Percentiles rank a stretch among this genome's conserved stretches.
phyloP scores from a whole-genome alignment of 2,329 filamentous ascomycete species.

The Venturia carpophila region DNA sequence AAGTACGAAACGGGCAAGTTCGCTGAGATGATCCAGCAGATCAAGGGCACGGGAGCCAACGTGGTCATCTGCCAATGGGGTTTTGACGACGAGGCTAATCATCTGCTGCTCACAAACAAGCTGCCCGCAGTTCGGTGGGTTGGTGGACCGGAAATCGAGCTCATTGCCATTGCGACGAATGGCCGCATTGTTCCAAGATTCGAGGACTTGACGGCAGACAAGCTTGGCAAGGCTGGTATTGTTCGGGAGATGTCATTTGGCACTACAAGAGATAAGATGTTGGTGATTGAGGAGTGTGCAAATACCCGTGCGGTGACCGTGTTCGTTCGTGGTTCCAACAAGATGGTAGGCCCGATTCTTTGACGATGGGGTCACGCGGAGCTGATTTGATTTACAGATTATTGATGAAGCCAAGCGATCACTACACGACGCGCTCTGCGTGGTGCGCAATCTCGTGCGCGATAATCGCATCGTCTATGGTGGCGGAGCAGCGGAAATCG shows the following conservation, averaged over 20 bases:
- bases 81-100: conserved; percentile 98
- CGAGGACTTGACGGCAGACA: conserved; percentile 83
- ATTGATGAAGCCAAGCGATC: conserved; percentile 98
- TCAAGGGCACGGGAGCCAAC: conserved; percentile 96
- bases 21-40: conserved; percentile 95
- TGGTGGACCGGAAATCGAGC: conserved; percentile 92
- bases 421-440: conserved; percentile 92
- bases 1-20: conserved; percentile 95
- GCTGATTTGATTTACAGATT: conserved; percentile 50
- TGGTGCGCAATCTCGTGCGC: conserved; percentile 89
- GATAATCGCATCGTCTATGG: conserved; percentile 98
- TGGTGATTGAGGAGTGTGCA: conserved; percentile 98
- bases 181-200: conserved; percentile 95
- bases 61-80: conserved; percentile 99
- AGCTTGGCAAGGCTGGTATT: conserved; percentile 81
- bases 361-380: background rate
- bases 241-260: conserved; percentile 95
- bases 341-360: conserved; percentile 61
- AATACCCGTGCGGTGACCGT: conserved; percentile 95
- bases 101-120: conserved; percentile 90
- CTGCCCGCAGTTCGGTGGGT: conserved; percentile 97
- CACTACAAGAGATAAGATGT: conserved; percentile 97
- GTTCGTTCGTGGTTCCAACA: conserved; percentile 96
- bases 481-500: conserved; percentile 92
- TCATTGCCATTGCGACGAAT: conserved; percentile 98